Evolutionary conservation across 768 basidiomycete species (phyloP), one percentile per base, ranked within the genome.

Genomic region (Exidia glandulosa): DNA sequence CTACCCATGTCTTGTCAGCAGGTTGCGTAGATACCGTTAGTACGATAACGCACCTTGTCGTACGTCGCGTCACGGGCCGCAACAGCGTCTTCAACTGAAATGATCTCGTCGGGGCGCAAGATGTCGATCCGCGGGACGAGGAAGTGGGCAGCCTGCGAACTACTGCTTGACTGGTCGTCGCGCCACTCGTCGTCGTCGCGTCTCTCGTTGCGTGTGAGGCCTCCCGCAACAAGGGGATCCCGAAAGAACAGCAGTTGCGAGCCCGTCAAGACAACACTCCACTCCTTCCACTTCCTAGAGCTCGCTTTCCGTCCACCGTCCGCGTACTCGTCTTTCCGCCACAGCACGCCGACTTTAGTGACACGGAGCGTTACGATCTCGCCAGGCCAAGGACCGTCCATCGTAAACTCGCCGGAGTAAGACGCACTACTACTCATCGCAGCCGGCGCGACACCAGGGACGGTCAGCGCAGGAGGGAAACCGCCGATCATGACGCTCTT

Each of bases 171-270:
- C 16, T 7, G 25, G 25, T 29, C 27, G 50, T 54, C 30, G 27
- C 25, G 19, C 19, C 10, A 9, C 10, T 37, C 19, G 58, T 64
- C 54, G 1, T 64, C 64, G 1, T n/a, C 71, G 70, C 56, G 70
- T 66, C 12, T 70, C 61, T 19, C 70, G 58, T 62, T 74, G 69
- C 58, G 74, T 72, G 70, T 80, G 76, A 50, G 76, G 70, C 58
- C 77, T 72, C 32, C 66, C 2, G 80, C 79, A 82, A 80, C 85
- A 14, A 79, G 67, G 2, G 80, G 69, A 70, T 92, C 89, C 31
- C 88, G 87, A 74, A 93, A 94, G 70, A 98, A 87, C 50, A 97
- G 79, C 3, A 99, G 76, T 66, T 97, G 95, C 3, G 92, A 94
- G 29, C 84, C 87, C 3, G 93, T 94, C 59, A 99, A 76, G 56